Conservation (phyloP, 371 early-diverging fungal species). For the Apophysomyces sp. region DNA sequence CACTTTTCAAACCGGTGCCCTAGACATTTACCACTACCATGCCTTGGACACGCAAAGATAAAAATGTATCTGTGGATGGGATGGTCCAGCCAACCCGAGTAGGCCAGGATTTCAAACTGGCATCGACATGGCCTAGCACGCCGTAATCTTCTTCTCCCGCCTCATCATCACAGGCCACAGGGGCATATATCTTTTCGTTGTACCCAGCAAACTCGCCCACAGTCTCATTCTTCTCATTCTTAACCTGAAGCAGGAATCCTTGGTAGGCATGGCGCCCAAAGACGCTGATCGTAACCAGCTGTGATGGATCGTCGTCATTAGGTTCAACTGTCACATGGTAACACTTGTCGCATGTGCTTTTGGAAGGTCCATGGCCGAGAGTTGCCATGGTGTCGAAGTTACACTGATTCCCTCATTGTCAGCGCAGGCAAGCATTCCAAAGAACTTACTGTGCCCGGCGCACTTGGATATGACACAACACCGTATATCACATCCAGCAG, state of each 20-base stretch:
- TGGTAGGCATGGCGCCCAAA: slow-evolving; percentile 34
- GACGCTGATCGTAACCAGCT: slow-evolving; percentile 22
- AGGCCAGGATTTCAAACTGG: slow-evolving; percentile 43
- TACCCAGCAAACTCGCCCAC: slow-evolving; percentile 41
- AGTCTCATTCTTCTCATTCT: slow-evolving; percentile 33
- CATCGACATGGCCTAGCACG: slow-evolving; percentile 42
- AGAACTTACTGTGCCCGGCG: slow-evolving; percentile 46
- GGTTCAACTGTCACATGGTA: slow-evolving; percentile 27
- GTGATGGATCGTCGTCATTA: neutral
- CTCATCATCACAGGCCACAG: slow-evolving; percentile 49
- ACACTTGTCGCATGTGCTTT: slow-evolving; percentile 38
- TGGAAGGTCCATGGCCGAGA: slow-evolving; percentile 47
- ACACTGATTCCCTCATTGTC: slow-evolving; percentile 24
- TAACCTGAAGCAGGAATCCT: slow-evolving; percentile 40
- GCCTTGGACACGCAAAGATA: slow-evolving; percentile 30
- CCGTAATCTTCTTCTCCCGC: slow-evolving; percentile 26
- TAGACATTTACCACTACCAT: slow-evolving; percentile 46
- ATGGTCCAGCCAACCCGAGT: slow-evolving; percentile 32
- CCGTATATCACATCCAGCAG: neutral
- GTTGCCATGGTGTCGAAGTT: slow-evolving; percentile 40
- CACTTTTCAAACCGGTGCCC: neutral
- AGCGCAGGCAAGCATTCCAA: neutral
- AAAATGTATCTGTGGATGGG: slow-evolving; percentile 11
- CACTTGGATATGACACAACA: slow-evolving; percentile 28
- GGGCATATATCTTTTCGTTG: slow-evolving; percentile 23